Evolutionary conservation across 2,329 filamentous ascomycete species (phyloP), one percentile per base, ranked within the genome.

Genomic region (Allantophomopsis lycopodina): DNA sequence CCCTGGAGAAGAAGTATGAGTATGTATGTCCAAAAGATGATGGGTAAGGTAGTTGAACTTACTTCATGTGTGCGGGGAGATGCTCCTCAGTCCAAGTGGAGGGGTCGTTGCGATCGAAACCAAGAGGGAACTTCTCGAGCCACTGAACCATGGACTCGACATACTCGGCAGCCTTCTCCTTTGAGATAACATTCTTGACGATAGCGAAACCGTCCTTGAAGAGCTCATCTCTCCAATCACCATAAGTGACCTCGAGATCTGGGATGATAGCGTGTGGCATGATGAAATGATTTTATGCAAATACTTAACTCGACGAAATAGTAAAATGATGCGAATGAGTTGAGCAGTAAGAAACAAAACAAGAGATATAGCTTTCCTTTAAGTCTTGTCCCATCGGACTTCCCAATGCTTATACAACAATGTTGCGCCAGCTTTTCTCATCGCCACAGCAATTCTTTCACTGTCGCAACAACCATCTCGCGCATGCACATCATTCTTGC

Each of bases 141-240:
- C 53, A 48, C 48, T 55, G n/a, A n/a, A 36, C 35, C 17, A 39
- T 37, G 30, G 46, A 41, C 15, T 49, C 45, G 2, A 50, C 44
- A 28, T 56, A 56, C 17, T 45, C 37, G 3, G 42, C 46, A 5
- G 62, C 61, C 35, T 53, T 52, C 14, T 62, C 61, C 7, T 44
- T 46, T 0, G 62, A 56, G 32, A 68, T 55, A 1, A 60, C 63
- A 2, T 57, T 57, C 39, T 65, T 66, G 38, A 68, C 50, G 8
- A 68, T 55, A 1, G 60, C 60, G 41, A 50, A 66, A 4, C 63
- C 63, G 41, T 66, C 35, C 8, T 37, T 37, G 37, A 41, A 40
- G 32, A 48, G 39, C 2, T 44, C 42, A 18, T 46, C 46, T 17
- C 44, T 31, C 44, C 44, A 48, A 32, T 48, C 46, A 10, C 41